Evolutionary conservation across 2,329 filamentous ascomycete genomes (phyloP), one percentile per base, ranked within the genome.

Genomic region (Penicillium sp.): DNA sequence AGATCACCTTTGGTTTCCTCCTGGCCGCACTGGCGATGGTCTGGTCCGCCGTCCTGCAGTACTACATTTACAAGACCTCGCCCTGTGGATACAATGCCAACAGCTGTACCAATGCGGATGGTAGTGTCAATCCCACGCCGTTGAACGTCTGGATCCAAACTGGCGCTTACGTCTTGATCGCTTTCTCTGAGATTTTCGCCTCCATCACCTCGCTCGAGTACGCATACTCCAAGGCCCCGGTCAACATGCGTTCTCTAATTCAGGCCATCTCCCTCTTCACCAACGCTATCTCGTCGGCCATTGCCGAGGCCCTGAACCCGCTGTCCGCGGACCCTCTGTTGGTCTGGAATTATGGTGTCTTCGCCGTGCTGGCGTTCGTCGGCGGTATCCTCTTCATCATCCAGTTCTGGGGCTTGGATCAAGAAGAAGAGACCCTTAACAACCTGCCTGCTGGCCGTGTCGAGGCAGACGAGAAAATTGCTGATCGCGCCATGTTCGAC

Each of bases 181-280:
- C 76, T 26, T 74, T 82, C 56, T 81, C 79, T 4, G 81, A 84
- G 61, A 82, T 83, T 58, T 80, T 83, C 83, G 77, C 80, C 4
- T 79, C 76, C 15, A 79, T 85, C 57, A 85, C 82, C 4, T 85
- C 84, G 0, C 82, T 88, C 61, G 88, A 90, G 68, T 90, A 89
- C 60, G 88, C 88, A 26, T 91, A 85, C 76, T 86, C 85, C 68
- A 89, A 90, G 73, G 87, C 87, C 0, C 88, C 88, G 28, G 83
- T 82, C 65, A 90, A 89, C 76, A 92, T 92, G 88, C 85, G 87
- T 61, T 88, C 85, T 2, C 77, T 91, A 16, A 86, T 92, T 16
- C 79, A 76, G 70, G 81, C 83, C 24, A 77, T 90, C 64, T 85
- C 85, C 68, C 78, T 90, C 43, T 86, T 88, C 76, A 89, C 84